Base-by-base conservation (phyloP, 1,284 basidiomycete genomes). In the Melampsora americana region DNA sequence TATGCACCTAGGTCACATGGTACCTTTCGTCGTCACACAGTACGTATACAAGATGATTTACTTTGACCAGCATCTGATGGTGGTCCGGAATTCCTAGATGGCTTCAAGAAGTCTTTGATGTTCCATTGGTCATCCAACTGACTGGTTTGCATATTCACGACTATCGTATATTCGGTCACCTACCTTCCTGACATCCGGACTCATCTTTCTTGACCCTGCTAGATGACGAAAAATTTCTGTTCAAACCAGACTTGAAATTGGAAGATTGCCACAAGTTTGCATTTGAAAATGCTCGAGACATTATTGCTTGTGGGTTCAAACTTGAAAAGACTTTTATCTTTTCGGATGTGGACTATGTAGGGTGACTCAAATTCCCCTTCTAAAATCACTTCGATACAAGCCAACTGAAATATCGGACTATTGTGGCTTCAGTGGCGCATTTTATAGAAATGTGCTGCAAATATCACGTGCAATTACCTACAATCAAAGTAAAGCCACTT, bases 171-270 rank as follows among this genome's bases (percentile, higher is more conserved):
- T 26, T 20, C 69, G 28, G 46, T 61, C 56, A 68, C 48, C 35
- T 61, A n/a, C 18, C 28, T n/a, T 53, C 9, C 9, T 62, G 18
- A 30, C 5, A 56, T 23, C 6, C 11, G n/a, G 35, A 32, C 60
- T 28, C 62, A 35, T 39, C 53, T 48, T 35, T 32, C 50, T 39
- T 61, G 71, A 74, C 42, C 32, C 30, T 62, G 46, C 6, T 44
- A 74, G 96, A 99, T 82, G 96, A 99, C 83, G 96, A 99, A 83
- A 99, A 99, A 84, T 99, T 99, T 86, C 84, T 99, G 73, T 96
- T 99, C 87, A 96, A 98, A 84, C 91, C 93, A 70, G 89, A 93
- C 78, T 88, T 96, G 78, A 94, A 92, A 82, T 86, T 92, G 61
- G 92, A 97, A 79, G 91, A 99, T 83, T 92, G 92, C 66, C 88